Percentiles rank a stretch among this genome's conserved stretches.
These are phyloP conservation scores for Chaetomium sp. DNA, from an alignment of 2,329 filamentous ascomycete genomes.

Conservation along the genomic window DNA sequence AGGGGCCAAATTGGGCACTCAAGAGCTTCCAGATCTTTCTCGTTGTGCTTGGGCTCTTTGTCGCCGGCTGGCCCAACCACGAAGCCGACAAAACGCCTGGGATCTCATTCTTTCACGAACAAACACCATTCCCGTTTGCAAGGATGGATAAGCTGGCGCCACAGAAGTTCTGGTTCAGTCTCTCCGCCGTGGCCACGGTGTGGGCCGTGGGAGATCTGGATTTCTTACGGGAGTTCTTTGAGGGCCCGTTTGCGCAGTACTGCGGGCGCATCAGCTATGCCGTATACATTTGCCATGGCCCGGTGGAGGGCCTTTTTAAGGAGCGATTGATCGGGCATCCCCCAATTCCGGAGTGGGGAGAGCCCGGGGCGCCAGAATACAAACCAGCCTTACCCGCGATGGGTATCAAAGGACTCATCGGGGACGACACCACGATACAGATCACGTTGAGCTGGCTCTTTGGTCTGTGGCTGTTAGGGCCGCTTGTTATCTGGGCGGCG, in stretches of 20 bases:
- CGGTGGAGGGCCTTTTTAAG: constrained; percentile 37
- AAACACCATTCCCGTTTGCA: constrained; percentile 31
- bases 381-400: constrained; percentile 21
- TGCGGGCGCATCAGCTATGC: constrained; percentile 51
- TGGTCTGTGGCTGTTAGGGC: constrained; percentile 31
- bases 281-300: constrained; percentile 53
- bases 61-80: constrained; percentile 37
- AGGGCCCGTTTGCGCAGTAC: constrained; percentile 45
- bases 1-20: neutral
- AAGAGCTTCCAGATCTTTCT: constrained; percentile 25
- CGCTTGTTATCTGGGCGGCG: constrained; percentile 45
- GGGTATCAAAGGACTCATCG: constrained; percentile 30
- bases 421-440: constrained; percentile 26
- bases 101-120: constrained; percentile 28
- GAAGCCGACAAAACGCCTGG: constrained; percentile 30
- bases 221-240: constrained; percentile 35
- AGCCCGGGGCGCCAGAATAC: constrained; percentile 20
- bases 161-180: constrained; percentile 35
- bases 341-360: constrained; percentile 20
- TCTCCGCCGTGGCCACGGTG: constrained; percentile 31
- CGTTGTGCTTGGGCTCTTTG: constrained; percentile 29
- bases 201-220: constrained; percentile 35
- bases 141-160: constrained; percentile 27
- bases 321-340: constrained; percentile 26
- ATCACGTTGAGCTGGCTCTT: constrained; percentile 32